These are phyloP conservation scores for Calonectria hongkongensis DNA, from an alignment of 2,329 filamentous ascomycete species.

Conservation along the genomic window DNA sequence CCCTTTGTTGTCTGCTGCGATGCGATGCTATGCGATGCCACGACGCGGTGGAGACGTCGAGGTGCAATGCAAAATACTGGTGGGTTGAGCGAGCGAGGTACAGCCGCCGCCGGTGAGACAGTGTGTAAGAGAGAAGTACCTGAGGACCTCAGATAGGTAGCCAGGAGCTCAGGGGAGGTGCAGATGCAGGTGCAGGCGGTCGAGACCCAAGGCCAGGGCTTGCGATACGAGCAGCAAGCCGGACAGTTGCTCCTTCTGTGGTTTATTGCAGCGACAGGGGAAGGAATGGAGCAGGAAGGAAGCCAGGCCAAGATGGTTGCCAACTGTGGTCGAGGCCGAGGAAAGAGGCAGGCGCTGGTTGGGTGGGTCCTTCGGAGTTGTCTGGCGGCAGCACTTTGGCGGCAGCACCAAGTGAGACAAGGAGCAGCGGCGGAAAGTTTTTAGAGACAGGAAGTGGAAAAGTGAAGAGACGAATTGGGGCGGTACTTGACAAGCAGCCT, in stretches of 20 bases:
- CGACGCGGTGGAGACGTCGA: constrained; percentile 51
- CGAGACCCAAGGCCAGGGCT: constrained; percentile 18
- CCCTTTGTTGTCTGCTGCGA: constrained; percentile 34
- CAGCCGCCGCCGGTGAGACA: constrained; percentile 24
- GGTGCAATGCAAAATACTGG: constrained; percentile 50
- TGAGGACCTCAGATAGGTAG: neutral
- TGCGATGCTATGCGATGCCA: constrained; percentile 48
- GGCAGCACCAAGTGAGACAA: constrained; percentile 37
- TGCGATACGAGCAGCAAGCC: constrained; percentile 10
- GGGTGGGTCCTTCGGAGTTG: constrained; percentile 37
- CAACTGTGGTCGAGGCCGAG: constrained; percentile 31
- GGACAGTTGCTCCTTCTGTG: constrained; percentile 16
- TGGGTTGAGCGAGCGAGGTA: constrained; percentile 39
- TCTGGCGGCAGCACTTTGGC: constrained; percentile 29
- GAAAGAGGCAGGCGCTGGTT: constrained; percentile 19
- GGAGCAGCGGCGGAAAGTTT: constrained; percentile 17
- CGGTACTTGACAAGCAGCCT: neutral
- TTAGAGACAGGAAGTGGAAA: constrained; percentile 9
- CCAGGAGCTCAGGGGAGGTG: constrained; percentile 20
- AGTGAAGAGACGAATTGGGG: neutral
- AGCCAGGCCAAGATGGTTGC: constrained; percentile 9
- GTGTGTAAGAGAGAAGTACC: constrained; percentile 22
- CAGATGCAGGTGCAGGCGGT: constrained; percentile 28
- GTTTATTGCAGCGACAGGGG: constrained; percentile 24
- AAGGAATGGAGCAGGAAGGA: constrained; percentile 21